phyloP scores from a whole-genome alignment of 2,329 filamentous ascomycete species.

The Pseudocercospora crystallina region DNA sequence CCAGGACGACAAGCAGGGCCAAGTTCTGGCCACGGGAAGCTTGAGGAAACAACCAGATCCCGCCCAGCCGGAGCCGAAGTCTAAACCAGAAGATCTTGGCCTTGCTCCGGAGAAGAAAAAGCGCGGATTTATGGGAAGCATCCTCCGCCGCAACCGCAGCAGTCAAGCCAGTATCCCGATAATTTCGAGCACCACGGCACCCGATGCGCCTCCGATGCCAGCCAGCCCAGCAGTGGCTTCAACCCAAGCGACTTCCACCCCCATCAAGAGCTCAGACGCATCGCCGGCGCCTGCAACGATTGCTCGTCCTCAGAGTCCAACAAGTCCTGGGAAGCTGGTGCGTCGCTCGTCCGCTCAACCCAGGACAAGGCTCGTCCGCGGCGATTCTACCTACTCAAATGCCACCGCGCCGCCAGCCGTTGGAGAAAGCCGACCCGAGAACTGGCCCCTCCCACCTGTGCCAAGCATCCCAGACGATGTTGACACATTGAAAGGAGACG shows the following conservation, averaged over 20 bases:
- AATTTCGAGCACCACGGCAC: conserved; percentile 5
- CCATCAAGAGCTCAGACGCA: background rate
- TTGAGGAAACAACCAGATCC: conserved; percentile 47
- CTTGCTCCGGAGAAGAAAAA: conserved; percentile 23
- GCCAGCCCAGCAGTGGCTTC: conserved; percentile 2
- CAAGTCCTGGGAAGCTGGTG: conserved; percentile 39
- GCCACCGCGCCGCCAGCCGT: conserved; percentile 30
- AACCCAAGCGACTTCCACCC: conserved; percentile 5
- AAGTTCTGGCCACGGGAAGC: conserved; percentile 38
- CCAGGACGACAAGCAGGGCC: conserved; percentile 31
- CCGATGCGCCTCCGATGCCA: conserved; percentile 7
- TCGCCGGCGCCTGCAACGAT: conserved; percentile 34
- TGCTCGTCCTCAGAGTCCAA: conserved; percentile 55
- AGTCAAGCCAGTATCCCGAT: conserved; percentile 26
- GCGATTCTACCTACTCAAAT: conserved; percentile 27
- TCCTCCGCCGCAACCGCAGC: conserved; percentile 36
- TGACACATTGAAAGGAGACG: conserved; percentile 7
- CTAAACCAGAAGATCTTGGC: conserved; percentile 17
- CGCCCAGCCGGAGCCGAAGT: conserved; percentile 45
- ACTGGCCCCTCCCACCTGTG: conserved; percentile 50
- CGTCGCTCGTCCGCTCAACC: conserved; percentile 26
- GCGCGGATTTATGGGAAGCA: conserved; percentile 35
- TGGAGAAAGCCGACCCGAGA: conserved; percentile 19
- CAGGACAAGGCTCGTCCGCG: conserved; percentile 21
- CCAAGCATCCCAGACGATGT: conserved; percentile 23